These are phyloP conservation scores for Trichophyton benhamiae DNA, from an alignment of 2,329 filamentous ascomycete species.

Conservation along the genomic window DNA sequence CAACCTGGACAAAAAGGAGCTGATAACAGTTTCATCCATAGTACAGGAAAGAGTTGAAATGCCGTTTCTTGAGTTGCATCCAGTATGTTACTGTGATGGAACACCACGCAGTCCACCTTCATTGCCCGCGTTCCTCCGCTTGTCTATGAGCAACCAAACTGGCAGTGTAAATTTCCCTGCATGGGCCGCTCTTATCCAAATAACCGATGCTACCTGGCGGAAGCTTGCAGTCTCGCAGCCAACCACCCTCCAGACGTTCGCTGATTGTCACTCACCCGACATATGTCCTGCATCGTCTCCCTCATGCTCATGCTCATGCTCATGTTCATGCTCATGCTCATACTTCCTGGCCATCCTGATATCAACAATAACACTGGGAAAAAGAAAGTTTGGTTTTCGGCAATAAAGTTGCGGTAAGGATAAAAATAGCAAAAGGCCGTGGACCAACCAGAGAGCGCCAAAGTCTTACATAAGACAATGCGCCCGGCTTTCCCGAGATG, in stretches of 20 bases:
- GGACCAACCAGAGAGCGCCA: neutral
- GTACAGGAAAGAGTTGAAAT: neutral
- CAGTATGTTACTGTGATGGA: neutral
- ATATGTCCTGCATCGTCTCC: too few species aligned
- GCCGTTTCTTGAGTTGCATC: neutral
- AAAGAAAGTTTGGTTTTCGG: neutral
- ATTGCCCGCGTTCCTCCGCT: neutral
- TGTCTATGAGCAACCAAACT: neutral
- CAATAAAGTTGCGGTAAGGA: constrained; percentile 5
- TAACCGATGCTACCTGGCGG: neutral
- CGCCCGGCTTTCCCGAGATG: neutral
- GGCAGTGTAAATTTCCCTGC: neutral
- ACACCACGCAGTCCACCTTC: neutral
- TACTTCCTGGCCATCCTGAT: too few species aligned
- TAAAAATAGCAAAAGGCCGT: neutral
- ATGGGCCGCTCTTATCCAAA: neutral
- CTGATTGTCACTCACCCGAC: too few species aligned
- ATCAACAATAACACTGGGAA: too few species aligned
- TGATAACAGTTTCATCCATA: neutral
- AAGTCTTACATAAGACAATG: neutral
- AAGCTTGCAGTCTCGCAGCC: neutral
- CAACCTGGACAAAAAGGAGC: neutral
- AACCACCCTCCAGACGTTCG: neutral
- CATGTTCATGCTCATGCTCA: too few species aligned
- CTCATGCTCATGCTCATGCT: too few species aligned